Base-by-base conservation (phyloP, 2,329 filamentous ascomycete species). In the Cladophialophora yegresii region DNA sequence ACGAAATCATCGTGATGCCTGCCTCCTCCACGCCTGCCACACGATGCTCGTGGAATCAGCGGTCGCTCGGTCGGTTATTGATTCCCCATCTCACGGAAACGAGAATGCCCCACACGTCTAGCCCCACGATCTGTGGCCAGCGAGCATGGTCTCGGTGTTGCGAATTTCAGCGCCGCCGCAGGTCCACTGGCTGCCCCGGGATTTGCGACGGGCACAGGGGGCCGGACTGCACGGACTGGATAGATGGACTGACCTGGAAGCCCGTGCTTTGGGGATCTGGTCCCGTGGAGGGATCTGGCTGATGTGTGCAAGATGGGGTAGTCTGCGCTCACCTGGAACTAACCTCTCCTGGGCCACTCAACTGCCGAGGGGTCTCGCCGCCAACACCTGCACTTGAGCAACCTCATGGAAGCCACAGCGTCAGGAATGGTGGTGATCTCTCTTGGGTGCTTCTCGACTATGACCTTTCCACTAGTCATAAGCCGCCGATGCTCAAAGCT, bases 51-150 rank as follows among this genome's bases (percentile, higher is more conserved):
- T 54, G 43, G 40, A 51, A n/a, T n/a, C 43, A 61, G n/a, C 45
- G 13, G 32, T 36, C 33, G 33, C 33, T 28, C 33, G 9, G 32
- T 57, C 32, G 58, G 33, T 20, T 7, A 28, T 59, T 20, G 12
- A 28, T 59, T 62, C 54, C 51, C 63, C 63, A 62, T 65, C 36
- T 43, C 54, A 55, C 56, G 32, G 33, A 60, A 64, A 40, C 16
- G 55, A 36, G 50, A 62, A 56, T 58, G 59, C 63, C 63, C 63
- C 59, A 62, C 63, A 58, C 51, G 7, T 28, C 22, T 40, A 62
- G 63, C 63, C 63, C 63, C 63, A 65, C 63, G 63, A 59, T 62
- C 58, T 65, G 23, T 50, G 55, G 55, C 43, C 30, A 16, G 28
- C 32, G 16, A 36, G 36, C 22, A 26, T 56, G 51, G 47, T 23